These are phyloP conservation scores for Pyronema omphalodes DNA, from an alignment of 495 filamentous ascomycete genomes.

Conservation along the genomic window DNA sequence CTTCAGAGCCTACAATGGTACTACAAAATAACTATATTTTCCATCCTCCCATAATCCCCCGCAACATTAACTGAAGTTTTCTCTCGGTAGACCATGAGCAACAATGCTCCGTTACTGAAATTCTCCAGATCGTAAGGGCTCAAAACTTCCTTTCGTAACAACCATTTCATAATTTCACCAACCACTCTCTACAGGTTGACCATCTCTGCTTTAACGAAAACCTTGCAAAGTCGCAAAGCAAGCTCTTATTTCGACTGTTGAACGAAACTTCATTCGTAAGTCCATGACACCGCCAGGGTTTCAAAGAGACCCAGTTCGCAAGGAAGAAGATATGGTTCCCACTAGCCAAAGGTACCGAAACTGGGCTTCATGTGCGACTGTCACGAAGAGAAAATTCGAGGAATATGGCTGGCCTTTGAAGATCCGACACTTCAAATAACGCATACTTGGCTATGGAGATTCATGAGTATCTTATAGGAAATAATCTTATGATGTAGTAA, in stretches of 20 bases:
- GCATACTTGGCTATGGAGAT: slow-evolving; percentile 79
- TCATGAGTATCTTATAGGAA: slow-evolving; percentile 70
- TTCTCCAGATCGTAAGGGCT: slow-evolving; percentile 74
- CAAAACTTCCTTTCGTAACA: slow-evolving; percentile 86
- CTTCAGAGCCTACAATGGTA: slow-evolving; percentile 48
- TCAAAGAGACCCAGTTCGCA: slow-evolving; percentile 31
- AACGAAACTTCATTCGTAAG: slow-evolving; percentile 63
- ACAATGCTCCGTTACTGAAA: slow-evolving; percentile 31
- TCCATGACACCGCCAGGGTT: slow-evolving; percentile 46
- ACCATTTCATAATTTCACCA: too few relatives aligned
- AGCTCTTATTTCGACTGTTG: slow-evolving; percentile 53
- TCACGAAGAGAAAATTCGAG: slow-evolving; percentile 57
- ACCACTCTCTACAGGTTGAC: slow-evolving; percentile 73
- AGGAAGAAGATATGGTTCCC: slow-evolving; percentile 51
- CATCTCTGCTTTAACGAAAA: slow-evolving; percentile 53
- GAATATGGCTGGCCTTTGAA: slow-evolving; percentile 73
- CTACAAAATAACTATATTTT: slow-evolving; percentile 36
- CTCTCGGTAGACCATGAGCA: background rate
- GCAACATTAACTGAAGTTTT: slow-evolving; percentile 7
- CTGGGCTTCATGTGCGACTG: slow-evolving; percentile 58
- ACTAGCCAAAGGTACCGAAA: slow-evolving; percentile 23
- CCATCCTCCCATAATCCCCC: background rate
- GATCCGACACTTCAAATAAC: slow-evolving; percentile 56
- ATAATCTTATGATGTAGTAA: slow-evolving; percentile 98
- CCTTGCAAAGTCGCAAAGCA: slow-evolving; percentile 31